phyloP scores from a whole-genome alignment of 208 protist genomes.

The Leishmania lainsoni region DNA sequence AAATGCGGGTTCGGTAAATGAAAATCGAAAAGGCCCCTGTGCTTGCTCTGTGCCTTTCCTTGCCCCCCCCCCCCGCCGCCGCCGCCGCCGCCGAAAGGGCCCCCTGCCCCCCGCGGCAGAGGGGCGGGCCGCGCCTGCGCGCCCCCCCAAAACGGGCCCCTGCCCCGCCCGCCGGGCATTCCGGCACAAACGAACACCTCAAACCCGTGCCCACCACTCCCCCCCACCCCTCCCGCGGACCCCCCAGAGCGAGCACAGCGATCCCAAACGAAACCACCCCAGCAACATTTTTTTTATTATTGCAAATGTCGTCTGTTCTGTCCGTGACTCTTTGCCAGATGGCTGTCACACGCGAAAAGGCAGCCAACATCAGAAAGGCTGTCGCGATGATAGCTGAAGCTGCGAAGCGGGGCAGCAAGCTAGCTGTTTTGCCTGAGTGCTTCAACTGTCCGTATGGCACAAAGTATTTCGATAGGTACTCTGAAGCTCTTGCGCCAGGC shows the following conservation, averaged over 20 bases:
- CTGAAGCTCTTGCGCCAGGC: conserved; percentile 81
- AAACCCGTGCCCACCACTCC: fast-evolving
- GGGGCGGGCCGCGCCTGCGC: too few relatives aligned
- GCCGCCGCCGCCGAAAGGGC: too few relatives aligned
- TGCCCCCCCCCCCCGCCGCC: too few relatives aligned
- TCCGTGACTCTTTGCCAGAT: conserved; percentile 92
- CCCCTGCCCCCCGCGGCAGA: too few relatives aligned
- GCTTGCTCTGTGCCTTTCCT: too few relatives aligned
- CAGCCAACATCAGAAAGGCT: conserved; percentile 84
- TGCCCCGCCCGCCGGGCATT: background rate
- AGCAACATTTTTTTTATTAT: background rate
- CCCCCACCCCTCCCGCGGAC: background rate
- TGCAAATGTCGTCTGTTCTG: conserved; percentile 47
- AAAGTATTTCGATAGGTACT: conserved; percentile 94
- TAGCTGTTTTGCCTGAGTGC: conserved; percentile 94
- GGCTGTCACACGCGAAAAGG: conserved; percentile 68
- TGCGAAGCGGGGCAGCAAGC: conserved; percentile 69
- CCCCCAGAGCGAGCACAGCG: background rate
- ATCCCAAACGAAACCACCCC: background rate
- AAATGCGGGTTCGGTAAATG: too few relatives aligned
- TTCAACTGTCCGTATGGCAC: conserved; percentile 96
- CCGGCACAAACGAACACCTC: background rate
- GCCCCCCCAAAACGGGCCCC: too few relatives aligned
- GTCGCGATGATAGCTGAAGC: conserved; percentile 72
- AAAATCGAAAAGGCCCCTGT: too few relatives aligned